Conservation (phyloP, 495 filamentous ascomycete species). For the Polyplosphaeria fusca region DNA sequence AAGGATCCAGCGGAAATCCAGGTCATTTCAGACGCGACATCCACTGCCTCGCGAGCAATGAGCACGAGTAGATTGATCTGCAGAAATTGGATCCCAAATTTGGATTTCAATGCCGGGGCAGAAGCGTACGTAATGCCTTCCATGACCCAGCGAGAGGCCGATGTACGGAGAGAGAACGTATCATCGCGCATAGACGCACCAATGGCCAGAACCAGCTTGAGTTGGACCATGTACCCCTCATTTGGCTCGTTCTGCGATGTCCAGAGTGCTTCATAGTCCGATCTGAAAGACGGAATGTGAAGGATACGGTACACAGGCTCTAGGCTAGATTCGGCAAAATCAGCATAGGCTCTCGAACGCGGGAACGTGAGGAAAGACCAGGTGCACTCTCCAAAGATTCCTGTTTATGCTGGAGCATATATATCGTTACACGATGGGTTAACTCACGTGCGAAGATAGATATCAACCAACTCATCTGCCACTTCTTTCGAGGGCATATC, state of each 20-base stretch:
- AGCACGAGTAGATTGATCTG: conserved; percentile 60
- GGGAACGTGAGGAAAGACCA: too few relatives aligned
- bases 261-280: conserved; percentile 51
- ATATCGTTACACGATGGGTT: too few relatives aligned
- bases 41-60: conserved; percentile 55
- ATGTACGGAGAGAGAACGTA: conserved; percentile 46
- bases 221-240: conserved; percentile 52
- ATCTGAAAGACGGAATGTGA: conserved; percentile 50
- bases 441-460: conserved; percentile 47
- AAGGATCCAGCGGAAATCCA: conserved; percentile 61
- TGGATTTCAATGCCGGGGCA: conserved; percentile 47
- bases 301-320: conserved; percentile 56
- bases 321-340: too few relatives aligned
- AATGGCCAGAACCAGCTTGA: conserved; percentile 64
- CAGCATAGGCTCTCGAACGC: too few relatives aligned
- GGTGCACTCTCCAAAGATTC: too few relatives aligned
- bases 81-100: conserved; percentile 45
- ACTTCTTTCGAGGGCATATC: conserved; percentile 48
- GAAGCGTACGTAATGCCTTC: conserved; percentile 63
- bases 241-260: conserved; percentile 8
- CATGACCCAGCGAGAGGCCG: conserved; percentile 59
- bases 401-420: too few relatives aligned
- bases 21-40: conserved; percentile 53
- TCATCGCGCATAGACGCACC: conserved; percentile 57
- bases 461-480: conserved; percentile 50